These are phyloP conservation scores for Nigrospora sphaerica DNA, from an alignment of 2,329 filamentous ascomycete genomes.

Conservation along the genomic window DNA sequence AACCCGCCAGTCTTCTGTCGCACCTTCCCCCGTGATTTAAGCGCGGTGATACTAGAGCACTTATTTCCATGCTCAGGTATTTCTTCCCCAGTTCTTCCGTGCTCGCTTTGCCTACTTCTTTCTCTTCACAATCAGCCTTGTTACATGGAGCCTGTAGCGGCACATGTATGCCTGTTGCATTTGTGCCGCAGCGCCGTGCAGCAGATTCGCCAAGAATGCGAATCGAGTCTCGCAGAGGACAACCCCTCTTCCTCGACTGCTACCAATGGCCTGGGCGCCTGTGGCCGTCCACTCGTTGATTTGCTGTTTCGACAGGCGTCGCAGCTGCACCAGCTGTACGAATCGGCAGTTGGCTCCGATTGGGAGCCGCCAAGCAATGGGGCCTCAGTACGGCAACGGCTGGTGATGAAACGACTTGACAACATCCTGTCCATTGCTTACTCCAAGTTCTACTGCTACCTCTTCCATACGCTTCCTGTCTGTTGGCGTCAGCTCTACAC, in stretches of 20 bases:
- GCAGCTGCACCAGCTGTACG: background rate
- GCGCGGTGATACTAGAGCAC: too few species aligned
- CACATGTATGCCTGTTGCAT: background rate
- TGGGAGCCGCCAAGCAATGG: too few species aligned
- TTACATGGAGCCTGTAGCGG: too few species aligned
- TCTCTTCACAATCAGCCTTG: too few species aligned
- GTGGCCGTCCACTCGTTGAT: constrained; percentile 3
- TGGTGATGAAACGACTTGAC: constrained; percentile 35
- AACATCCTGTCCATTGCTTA: constrained; percentile 54
- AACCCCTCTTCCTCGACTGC: background rate
- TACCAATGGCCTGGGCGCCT: constrained; percentile 1
- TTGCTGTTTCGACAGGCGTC: constrained; percentile 3
- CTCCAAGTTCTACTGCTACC: constrained; percentile 62
- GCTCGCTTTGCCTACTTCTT: too few species aligned
- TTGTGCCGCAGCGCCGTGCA: background rate
- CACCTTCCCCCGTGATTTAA: too few species aligned
- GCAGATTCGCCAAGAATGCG: constrained; percentile 4
- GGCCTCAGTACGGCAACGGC: too few species aligned
- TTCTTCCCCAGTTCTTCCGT: too few species aligned
- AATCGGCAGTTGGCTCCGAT: background rate
- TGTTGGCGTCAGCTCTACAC: constrained; percentile 68
- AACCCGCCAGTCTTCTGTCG: too few species aligned
- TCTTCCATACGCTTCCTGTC: constrained; percentile 57
- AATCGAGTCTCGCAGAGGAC: background rate
- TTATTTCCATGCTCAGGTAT: too few species aligned